Percentiles rank a stretch among this genome's conserved stretches.
These are phyloP conservation scores for Cystobasidium pallidum DNA, from an alignment of 1,284 basidiomycete genomes.

Conservation along the genomic window DNA sequence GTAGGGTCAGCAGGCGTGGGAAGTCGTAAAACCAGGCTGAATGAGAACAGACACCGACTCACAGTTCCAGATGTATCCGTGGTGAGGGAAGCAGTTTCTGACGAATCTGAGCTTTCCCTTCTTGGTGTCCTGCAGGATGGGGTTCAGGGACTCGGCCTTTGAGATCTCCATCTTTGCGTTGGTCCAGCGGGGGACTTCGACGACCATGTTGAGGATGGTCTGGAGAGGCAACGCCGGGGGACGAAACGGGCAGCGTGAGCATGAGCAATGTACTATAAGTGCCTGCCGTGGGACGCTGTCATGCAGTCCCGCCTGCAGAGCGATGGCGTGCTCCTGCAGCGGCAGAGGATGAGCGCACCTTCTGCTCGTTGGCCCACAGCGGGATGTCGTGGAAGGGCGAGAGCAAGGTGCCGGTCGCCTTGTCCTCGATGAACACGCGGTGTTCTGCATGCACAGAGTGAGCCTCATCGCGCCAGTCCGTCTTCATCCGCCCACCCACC, in stretches of 20 bases:
- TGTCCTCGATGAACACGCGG: conserved; percentile 84
- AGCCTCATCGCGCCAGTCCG: not conserved
- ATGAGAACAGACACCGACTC: conserved; percentile 1
- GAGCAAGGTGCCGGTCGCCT: conserved; percentile 73
- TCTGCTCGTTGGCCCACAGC: conserved; percentile 89
- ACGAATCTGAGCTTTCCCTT: conserved; percentile 95
- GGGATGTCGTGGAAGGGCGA: conserved; percentile 96
- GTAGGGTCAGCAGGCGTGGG: not conserved
- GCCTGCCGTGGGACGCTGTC: not conserved
- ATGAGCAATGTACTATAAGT: no score
- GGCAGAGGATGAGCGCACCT: conserved; percentile 52
- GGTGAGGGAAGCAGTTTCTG: conserved; percentile 99
- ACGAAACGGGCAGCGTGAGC: no score
- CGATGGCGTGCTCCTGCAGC: conserved; percentile 3
- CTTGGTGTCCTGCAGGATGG: conserved; percentile 98
- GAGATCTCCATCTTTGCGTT: conserved; percentile 62
- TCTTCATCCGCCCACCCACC: conserved; percentile 61
- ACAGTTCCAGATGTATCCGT: conserved; percentile 97
- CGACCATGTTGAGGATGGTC: conserved; percentile 96
- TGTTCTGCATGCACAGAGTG: conserved; percentile 66
- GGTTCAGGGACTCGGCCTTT: conserved; percentile 85
- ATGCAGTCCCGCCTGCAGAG: not conserved
- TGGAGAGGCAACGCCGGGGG: no score
- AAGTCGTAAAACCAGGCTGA: no score
- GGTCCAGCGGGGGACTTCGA: conserved; percentile 99